A percentile compares a stretch with the other conserved stretches of the same genome.
phyloP scores from a whole-genome alignment of 768 basidiomycete genomes.

The Serendipita sp. region DNA sequence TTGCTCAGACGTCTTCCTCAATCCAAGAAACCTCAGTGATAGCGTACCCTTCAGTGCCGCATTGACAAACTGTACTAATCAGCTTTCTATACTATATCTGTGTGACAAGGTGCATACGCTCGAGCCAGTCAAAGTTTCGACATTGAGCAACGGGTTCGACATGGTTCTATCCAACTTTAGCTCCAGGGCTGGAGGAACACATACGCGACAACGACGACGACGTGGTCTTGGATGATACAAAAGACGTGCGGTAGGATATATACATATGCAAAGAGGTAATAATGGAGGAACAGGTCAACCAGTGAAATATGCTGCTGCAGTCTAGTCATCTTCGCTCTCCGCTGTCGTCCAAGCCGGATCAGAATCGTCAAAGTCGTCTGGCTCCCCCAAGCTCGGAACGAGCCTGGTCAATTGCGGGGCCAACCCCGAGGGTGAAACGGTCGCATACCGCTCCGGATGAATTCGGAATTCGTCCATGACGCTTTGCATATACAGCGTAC shows the following conservation, averaged over 20 bases:
- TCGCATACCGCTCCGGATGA: constrained; percentile 6
- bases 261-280: too few relatives aligned
- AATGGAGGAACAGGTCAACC: too few relatives aligned
- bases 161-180: too few relatives aligned
- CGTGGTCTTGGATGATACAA: too few relatives aligned
- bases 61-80: not conserved
- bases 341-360: too few relatives aligned
- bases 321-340: too few relatives aligned
- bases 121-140: not conserved
- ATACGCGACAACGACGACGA: too few relatives aligned
- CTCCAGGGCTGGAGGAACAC: too few relatives aligned
- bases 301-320: too few relatives aligned
- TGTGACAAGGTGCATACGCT: not conserved
- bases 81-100: not conserved
- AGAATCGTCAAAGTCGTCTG: not conserved
- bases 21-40: not conserved
- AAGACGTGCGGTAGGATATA: too few relatives aligned
- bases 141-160: too few relatives aligned
- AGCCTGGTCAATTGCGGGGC: not conserved
- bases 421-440: not conserved
- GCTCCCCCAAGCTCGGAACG: not conserved
- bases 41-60: not conserved
- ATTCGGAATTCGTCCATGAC: not conserved
- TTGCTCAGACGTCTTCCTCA: not conserved
- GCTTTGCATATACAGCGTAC: not conserved